Evolutionary conservation across 73 alveolate genomes (phyloP).

Genomic region (Paramecium primaurelia): DNA sequence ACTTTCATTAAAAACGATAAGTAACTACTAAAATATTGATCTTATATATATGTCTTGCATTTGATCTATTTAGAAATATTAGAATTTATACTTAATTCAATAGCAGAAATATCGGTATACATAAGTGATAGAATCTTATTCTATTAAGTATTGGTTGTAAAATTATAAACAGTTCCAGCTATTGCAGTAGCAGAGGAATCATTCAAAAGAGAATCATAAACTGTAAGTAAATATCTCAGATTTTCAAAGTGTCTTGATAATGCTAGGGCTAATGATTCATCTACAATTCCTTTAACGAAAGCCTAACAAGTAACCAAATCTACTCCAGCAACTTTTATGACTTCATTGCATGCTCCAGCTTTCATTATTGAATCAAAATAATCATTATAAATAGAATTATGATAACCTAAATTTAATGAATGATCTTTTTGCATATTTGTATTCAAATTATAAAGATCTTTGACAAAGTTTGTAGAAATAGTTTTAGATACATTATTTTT

Average conservation of each 20-base stretch:
- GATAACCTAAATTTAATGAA: slow-evolving; percentile 50
- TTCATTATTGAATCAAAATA: slow-evolving; percentile 45
- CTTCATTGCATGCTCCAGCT: slow-evolving; percentile 55
- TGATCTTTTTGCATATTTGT: slow-evolving; percentile 60
- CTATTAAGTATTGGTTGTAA: background rate
- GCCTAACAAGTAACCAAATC: slow-evolving; percentile 43
- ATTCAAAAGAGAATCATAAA: background rate
- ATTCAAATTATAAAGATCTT: slow-evolving; percentile 32
- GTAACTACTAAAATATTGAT: background rate
- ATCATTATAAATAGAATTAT: slow-evolving; percentile 37
- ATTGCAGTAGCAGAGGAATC: background rate
- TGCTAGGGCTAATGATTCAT: slow-evolving; percentile 52
- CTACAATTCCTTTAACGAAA: slow-evolving; percentile 53
- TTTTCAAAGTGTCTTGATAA: slow-evolving; percentile 57
- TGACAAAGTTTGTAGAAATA: background rate
- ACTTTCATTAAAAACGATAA: background rate
- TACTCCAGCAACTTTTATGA: background rate
- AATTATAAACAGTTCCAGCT: slow-evolving; percentile 47
- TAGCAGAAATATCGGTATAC: slow-evolving; percentile 32
- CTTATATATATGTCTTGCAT: slow-evolving; percentile 53
- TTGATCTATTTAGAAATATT: background rate
- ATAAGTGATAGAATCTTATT: slow-evolving; percentile 36
- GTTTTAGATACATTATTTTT: background rate
- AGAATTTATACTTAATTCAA: slow-evolving; percentile 24
- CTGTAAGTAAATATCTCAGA: slow-evolving; percentile 40